Conservation (phyloP, 345 rosid genomes). For the Viola odorata region DNA sequence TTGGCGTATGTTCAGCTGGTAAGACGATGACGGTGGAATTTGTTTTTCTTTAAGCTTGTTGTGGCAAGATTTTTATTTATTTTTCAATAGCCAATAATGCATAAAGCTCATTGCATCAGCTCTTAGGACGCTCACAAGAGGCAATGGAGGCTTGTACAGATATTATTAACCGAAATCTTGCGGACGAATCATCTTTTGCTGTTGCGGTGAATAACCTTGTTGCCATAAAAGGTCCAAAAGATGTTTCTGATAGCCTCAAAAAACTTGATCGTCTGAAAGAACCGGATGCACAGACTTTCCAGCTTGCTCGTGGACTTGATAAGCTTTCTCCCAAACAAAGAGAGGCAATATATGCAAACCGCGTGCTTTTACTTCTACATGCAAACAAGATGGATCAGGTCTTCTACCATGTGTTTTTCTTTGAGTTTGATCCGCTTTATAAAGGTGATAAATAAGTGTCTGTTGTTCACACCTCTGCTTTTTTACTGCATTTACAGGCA, state of each 20-base stretch:
- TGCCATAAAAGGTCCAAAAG: conserved; percentile 75
- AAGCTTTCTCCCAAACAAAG: conserved; percentile 72
- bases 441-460: not conserved
- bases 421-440: not conserved
- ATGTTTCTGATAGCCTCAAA: conserved; percentile 68
- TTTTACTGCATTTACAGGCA: conserved; percentile 47
- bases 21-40: conserved; percentile 1
- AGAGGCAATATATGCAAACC: conserved; percentile 77
- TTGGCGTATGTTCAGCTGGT: conserved; percentile 92
- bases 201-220: conserved; percentile 81
- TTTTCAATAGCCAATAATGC: conserved; percentile 14
- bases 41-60: not conserved
- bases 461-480: conserved; percentile 2
- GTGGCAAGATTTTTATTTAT: not conserved
- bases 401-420: conserved; percentile 5
- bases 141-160: conserved; percentile 54
- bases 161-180: conserved; percentile 57
- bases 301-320: conserved; percentile 63
- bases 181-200: conserved; percentile 80
- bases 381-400: conserved; percentile 98
- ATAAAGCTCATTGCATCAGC: conserved; percentile 42
- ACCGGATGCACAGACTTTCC: conserved; percentile 47
- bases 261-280: conserved; percentile 84
- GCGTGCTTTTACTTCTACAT: conserved; percentile 82
- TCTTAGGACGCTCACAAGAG: conserved; percentile 60